Conservation (phyloP, 1,139 yeast genomes). For the Entelexis paramagnoliae region DNA sequence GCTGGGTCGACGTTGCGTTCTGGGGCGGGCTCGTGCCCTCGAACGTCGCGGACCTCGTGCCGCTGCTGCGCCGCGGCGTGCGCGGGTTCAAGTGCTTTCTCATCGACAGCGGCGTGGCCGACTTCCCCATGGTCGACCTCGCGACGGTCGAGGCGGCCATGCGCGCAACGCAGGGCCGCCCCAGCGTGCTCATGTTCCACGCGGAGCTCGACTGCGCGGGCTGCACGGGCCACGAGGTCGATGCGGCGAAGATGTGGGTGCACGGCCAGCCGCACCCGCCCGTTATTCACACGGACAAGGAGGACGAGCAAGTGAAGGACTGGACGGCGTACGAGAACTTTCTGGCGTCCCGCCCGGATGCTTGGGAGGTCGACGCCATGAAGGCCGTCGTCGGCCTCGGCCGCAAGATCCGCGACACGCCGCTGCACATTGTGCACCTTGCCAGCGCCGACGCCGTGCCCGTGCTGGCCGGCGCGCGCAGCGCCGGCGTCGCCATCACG, state of each 20-base stretch:
- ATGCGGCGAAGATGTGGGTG: neutral
- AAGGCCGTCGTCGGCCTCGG: conserved; percentile 57
- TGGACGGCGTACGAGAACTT: conserved; percentile 59
- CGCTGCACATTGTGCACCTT: conserved; percentile 79
- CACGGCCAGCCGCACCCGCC: conserved; percentile 10
- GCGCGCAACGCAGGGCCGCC: conserved; percentile 46
- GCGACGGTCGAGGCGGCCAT: conserved; percentile 56
- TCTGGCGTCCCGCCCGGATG: conserved; percentile 77
- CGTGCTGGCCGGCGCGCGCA: conserved; percentile 49
- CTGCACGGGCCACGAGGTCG: conserved; percentile 10
- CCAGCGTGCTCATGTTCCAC: conserved; percentile 79
- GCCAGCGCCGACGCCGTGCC: conserved; percentile 80
- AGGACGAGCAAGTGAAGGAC: neutral
- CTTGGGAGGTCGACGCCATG: conserved; percentile 77
- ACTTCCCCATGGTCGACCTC: conserved; percentile 71
- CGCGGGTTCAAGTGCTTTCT: conserved; percentile 86
- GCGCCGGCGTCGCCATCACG: conserved; percentile 47
- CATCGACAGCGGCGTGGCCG: conserved; percentile 88
- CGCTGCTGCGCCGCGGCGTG: conserved; percentile 73
- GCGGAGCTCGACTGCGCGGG: conserved; percentile 59
- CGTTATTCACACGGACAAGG: neutral
- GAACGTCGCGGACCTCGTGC: conserved; percentile 54
- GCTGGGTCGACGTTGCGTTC: conserved; percentile 90
- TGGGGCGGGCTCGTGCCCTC: conserved; percentile 93
- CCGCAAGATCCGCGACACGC: conserved; percentile 48